phyloP scores from a whole-genome alignment of 2,329 filamentous ascomycete genomes.

The Zelopaecilomyces penicillatus region DNA sequence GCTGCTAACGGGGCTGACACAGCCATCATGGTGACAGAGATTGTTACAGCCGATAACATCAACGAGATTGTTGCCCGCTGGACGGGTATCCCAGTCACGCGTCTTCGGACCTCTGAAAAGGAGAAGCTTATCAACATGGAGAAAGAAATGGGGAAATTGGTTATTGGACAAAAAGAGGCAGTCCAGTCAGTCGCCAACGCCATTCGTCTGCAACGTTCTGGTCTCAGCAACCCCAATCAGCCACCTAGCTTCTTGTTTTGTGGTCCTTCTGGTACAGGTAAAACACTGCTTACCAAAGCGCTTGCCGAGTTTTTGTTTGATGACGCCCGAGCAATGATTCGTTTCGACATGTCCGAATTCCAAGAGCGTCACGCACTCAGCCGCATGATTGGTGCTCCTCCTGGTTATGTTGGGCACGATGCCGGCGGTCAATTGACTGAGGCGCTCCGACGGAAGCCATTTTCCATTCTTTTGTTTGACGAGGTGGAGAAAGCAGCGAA shows the following conservation, averaged over 20 bases:
- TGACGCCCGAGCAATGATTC: conserved; percentile 93
- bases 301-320: conserved; percentile 97
- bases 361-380: conserved; percentile 93
- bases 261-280: conserved; percentile 95
- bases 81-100: conserved; percentile 96
- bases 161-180: conserved; percentile 91
- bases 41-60: conserved; percentile 95
- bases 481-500: conserved; percentile 99
- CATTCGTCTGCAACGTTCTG: conserved; percentile 89
- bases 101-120: conserved; percentile 90
- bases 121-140: conserved; percentile 99
- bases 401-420: conserved; percentile 95
- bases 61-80: conserved; percentile 96
- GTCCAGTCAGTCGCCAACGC: conserved; percentile 90
- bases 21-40: conserved; percentile 76
- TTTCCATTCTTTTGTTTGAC: conserved; percentile 96
- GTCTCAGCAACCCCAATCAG: conserved; percentile 90
- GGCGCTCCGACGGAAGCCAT: conserved; percentile 84
- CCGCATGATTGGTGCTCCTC: conserved; percentile 95
- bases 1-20: conserved; percentile 47
- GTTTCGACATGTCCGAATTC: conserved; percentile 99
- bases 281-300: conserved; percentile 93
- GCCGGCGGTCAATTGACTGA: conserved; percentile 94
- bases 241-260: conserved; percentile 98
- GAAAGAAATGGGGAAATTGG: conserved; percentile 69